A percentile compares a stretch with the other conserved stretches of the same genome.
These are phyloP conservation scores for Lentinula sp. DNA, from an alignment of 768 basidiomycete species.

Conservation along the genomic window DNA sequence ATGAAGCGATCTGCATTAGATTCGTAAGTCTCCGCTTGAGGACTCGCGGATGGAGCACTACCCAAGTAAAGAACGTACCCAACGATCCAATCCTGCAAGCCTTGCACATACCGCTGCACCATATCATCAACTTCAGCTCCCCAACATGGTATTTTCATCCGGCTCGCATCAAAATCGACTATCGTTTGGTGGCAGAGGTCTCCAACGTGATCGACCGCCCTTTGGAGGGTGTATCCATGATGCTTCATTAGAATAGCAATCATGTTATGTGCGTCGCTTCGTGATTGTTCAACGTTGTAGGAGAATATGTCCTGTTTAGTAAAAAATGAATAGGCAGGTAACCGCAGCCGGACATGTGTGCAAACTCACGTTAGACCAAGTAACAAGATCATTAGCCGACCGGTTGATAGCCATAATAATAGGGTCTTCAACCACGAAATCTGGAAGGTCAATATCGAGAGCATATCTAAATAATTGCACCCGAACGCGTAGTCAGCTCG, in stretches of 20 bases:
- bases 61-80: slow-evolving; percentile 31
- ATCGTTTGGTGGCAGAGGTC: slow-evolving; percentile 52
- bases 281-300: slow-evolving; percentile 70
- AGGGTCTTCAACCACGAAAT: slow-evolving; percentile 63
- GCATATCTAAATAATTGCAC: slow-evolving; percentile 38
- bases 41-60: neutral
- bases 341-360: neutral
- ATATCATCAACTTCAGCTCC: slow-evolving; percentile 51
- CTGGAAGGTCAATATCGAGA: slow-evolving; percentile 63
- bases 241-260: slow-evolving; percentile 63
- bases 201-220: slow-evolving; percentile 60
- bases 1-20: slow-evolving; percentile 39
- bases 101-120: slow-evolving; percentile 51
- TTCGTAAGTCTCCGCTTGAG: neutral
- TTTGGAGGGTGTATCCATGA: slow-evolving; percentile 50
- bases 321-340: slow-evolving; percentile 1
- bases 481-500: no score
- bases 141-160: slow-evolving; percentile 52
- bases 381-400: slow-evolving; percentile 69
- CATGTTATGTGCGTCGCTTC: slow-evolving; percentile 67
- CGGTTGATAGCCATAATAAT: slow-evolving; percentile 55
- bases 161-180: slow-evolving; percentile 43
- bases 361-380: slow-evolving; percentile 72
- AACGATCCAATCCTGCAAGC: slow-evolving; percentile 68
- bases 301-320: slow-evolving; percentile 61